Conservation (phyloP, 305 asterid genomes). For the Petunia hybrid region DNA sequence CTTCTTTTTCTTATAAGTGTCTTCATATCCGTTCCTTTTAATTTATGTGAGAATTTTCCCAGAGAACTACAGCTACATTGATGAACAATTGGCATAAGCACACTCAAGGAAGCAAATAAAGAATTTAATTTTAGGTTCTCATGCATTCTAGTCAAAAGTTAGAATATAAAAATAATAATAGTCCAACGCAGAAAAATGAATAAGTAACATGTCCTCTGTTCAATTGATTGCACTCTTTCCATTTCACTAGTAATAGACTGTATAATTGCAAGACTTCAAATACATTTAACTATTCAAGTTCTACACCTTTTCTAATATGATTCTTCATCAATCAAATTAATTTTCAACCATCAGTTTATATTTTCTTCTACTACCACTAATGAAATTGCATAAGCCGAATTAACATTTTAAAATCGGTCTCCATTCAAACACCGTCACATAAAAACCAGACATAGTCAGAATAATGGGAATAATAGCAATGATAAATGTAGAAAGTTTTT, state of each 20-base stretch:
- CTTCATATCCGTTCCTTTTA: background rate
- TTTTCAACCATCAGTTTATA: constrained; percentile 9
- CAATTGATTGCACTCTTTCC: background rate
- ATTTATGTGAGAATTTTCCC: too few species aligned
- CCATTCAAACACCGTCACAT: background rate
- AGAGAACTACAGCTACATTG: background rate
- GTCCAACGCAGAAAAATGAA: background rate
- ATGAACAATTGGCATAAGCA: background rate
- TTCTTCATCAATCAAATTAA: background rate
- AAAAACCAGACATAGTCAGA: constrained; percentile 7
- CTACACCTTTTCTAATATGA: background rate
- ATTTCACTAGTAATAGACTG: background rate
- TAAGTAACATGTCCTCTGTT: background rate
- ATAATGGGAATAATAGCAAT: background rate
- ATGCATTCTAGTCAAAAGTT: background rate
- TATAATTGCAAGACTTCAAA: background rate
- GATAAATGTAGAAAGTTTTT: background rate
- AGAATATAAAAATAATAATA: background rate
- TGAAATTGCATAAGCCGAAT: background rate
- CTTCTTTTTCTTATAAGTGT: too few species aligned
- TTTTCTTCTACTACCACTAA: constrained; percentile 6
- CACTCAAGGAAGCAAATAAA: background rate
- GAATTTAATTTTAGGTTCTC: background rate
- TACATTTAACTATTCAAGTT: background rate
- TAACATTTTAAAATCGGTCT: background rate